Base-by-base conservation (phyloP, 2,329 filamentous ascomycete species). In the Hirsutella thompsonii region DNA sequence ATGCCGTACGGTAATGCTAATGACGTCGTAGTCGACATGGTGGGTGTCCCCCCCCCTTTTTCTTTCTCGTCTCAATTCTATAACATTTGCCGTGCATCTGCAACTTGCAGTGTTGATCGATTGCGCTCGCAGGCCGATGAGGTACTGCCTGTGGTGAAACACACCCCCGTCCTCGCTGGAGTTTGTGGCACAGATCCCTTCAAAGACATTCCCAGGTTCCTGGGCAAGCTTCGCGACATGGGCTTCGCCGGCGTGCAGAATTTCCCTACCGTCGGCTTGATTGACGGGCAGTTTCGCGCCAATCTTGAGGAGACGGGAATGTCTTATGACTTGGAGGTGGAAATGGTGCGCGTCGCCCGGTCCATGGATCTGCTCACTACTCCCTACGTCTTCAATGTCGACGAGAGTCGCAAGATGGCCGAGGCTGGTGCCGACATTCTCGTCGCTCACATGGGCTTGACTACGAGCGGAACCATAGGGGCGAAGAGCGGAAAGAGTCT, bases 1-100 rank as follows among this genome's bases (percentile, higher is more conserved):
- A 81, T 83, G 77, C 79, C 80, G 0, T 84, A 81, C 52, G 75
- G 76, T 4, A 79, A 83, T 52, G 79, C 81, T 4, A 83, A 84
- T 50, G 72, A 79, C 45, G 71, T 83, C 2, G 79, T 84, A 0
- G 59, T 83, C 1, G 77, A 82, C 28, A 84, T 84, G 79, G 75
- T 70, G 47, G 42, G 53, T 40, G 18, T 11, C 10, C 5, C 16
- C 9, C 6, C 18, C 4, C 34, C 8, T 10, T 11, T 36, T 18
- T 19, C n/a, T n/a, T n/a, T n/a, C n/a, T n/a, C n/a, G n/a, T n/a
- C n/a, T n/a, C n/a, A n/a, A n/a, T n/a, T n/a, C n/a, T 19, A 21
- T 11, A 20, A 18, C 11, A 11, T 19, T 10, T 8, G 14, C 23
- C 14, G 23, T 3, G 23, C 23, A 39, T 19, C 4, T 16, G 8